These are phyloP conservation scores for Flagelloscypha sp. DNA, from an alignment of 768 basidiomycete genomes.

Conservation along the genomic window DNA sequence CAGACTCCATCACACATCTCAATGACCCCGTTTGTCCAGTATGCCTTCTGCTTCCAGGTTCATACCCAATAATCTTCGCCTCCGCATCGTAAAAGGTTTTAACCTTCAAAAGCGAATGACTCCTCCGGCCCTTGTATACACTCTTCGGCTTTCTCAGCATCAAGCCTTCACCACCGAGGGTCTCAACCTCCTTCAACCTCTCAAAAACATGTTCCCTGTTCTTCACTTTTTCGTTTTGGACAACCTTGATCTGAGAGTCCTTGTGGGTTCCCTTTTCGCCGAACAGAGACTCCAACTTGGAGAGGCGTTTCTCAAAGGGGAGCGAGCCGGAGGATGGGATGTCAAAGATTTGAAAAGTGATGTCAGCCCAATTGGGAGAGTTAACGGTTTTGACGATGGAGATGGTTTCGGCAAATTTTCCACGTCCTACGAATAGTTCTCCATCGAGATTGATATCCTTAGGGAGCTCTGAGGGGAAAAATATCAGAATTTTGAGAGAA, in stretches of 20 bases:
- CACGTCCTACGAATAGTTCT: slow-evolving; percentile 17
- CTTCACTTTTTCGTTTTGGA: slow-evolving; percentile 11
- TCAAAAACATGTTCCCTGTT: slow-evolving; percentile 12
- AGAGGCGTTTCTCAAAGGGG: slow-evolving; percentile 16
- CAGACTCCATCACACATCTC: slow-evolving; percentile 16
- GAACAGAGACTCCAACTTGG: slow-evolving; percentile 7
- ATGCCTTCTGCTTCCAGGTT: slow-evolving; percentile 18
- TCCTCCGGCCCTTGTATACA: slow-evolving; percentile 12
- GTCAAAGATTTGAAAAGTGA: slow-evolving; percentile 16
- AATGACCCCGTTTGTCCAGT: slow-evolving; percentile 11
- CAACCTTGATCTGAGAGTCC: slow-evolving; percentile 7
- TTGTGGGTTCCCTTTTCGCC: slow-evolving; percentile 9
- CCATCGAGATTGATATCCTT: slow-evolving; percentile 16
- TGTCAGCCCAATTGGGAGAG: slow-evolving; percentile 13
- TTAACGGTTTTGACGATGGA: slow-evolving; percentile 16
- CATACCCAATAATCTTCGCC: slow-evolving; percentile 22
- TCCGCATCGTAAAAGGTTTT: slow-evolving; percentile 19
- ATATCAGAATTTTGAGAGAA: neutral
- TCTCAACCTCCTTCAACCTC: slow-evolving; percentile 13
- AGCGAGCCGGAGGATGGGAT: slow-evolving; percentile 12
- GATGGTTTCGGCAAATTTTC: slow-evolving; percentile 14
- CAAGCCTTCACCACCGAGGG: slow-evolving; percentile 15
- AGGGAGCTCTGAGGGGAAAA: slow-evolving; percentile 11
- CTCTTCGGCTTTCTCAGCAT: slow-evolving; percentile 16
- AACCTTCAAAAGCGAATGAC: slow-evolving; percentile 14